Evolutionary conservation across 106 monocot species (phyloP).

Genomic region (Acorus calamus): DNA sequence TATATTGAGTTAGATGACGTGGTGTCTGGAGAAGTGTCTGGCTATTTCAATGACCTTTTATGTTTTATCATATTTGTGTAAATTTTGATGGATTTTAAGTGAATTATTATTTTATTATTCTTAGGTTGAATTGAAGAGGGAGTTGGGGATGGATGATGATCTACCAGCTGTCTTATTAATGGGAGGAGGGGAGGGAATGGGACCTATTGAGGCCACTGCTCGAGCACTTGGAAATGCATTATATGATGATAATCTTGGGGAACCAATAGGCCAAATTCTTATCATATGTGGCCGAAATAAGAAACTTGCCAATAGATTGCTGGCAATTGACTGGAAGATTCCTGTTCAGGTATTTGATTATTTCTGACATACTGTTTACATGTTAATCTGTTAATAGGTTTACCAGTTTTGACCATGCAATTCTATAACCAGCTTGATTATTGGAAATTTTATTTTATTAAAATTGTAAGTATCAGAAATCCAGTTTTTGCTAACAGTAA

Average conservation of each 20-base stretch:
- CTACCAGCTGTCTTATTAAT: slow-evolving; percentile 88
- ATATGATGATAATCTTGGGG: slow-evolving; percentile 50
- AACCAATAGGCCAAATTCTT: slow-evolving; percentile 79
- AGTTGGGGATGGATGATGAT: slow-evolving; percentile 80
- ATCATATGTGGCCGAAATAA: slow-evolving; percentile 87
- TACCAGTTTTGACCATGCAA: too few relatives aligned
- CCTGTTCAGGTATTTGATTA: slow-evolving; percentile 62
- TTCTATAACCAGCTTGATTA: not conserved
- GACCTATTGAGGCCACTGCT: slow-evolving; percentile 95
- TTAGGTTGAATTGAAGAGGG: slow-evolving; percentile 68
- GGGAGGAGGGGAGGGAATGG: slow-evolving; percentile 99
- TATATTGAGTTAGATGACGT: too few relatives aligned
- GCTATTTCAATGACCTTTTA: too few relatives aligned
- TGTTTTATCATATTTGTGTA: too few relatives aligned
- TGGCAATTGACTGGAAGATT: slow-evolving; percentile 75
- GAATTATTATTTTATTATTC: slow-evolving; percentile 1
- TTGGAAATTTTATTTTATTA: not conserved
- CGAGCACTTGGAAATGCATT: slow-evolving; percentile 61
- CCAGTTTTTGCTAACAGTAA: too few relatives aligned
- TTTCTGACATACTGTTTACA: not conserved
- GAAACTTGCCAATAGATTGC: slow-evolving; percentile 55
- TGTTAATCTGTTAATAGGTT: too few relatives aligned
- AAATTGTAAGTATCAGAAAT: too few relatives aligned
- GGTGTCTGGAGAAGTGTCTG: too few relatives aligned
- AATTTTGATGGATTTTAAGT: too few relatives aligned